These are phyloP conservation scores for Heliamphora exappendiculata DNA, from an alignment of 148 eudicot genomes.

Conservation along the genomic window DNA sequence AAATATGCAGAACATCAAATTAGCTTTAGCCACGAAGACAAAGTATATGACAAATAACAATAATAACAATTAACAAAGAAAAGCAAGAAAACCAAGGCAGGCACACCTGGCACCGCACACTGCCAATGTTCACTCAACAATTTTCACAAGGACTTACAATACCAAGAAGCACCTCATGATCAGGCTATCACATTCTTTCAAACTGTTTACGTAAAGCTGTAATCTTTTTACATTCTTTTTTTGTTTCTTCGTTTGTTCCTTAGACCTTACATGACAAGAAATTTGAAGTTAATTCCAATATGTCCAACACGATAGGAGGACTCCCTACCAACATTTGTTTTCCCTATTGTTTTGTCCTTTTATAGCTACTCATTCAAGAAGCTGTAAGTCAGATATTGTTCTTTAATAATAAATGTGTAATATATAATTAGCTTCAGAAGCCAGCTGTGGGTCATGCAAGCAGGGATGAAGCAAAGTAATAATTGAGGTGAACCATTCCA, in stretches of 20 bases:
- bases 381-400: too few species aligned
- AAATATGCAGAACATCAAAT: conserved; percentile 9
- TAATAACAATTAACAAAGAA: background rate
- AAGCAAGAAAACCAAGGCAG: background rate
- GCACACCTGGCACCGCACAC: background rate
- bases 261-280: background rate
- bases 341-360: background rate
- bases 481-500: too few species aligned
- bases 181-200: background rate
- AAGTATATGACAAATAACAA: background rate
- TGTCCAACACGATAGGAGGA: background rate
- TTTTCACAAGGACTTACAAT: background rate
- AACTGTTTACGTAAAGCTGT: background rate
- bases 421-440: too few species aligned
- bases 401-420: background rate
- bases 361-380: background rate
- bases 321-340: background rate
- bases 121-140: background rate
- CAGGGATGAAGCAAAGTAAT: too few species aligned
- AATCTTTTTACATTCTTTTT: background rate
- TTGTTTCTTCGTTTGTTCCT: background rate
- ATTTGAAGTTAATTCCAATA: background rate
- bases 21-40: background rate
- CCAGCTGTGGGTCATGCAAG: too few species aligned
- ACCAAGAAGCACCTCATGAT: background rate